A percentile compares a stretch with the other conserved stretches of the same genome.
These are phyloP conservation scores for Solanum medicagineum DNA, from an alignment of 257 asterid species.

Conservation along the genomic window DNA sequence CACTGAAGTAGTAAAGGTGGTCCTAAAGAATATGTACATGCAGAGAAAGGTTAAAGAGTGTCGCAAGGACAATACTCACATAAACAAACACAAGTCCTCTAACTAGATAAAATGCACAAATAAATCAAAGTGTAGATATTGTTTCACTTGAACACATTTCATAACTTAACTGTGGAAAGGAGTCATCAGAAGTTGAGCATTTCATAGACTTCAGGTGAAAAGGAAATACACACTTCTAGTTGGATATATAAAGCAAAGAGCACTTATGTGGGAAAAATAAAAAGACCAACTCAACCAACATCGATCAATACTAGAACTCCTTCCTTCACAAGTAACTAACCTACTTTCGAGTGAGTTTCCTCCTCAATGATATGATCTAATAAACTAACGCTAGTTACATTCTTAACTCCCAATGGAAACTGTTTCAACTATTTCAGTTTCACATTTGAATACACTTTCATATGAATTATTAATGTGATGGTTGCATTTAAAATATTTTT, in stretches of 20 bases:
- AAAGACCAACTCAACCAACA: neutral
- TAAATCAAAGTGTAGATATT: neutral
- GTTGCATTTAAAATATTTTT: neutral
- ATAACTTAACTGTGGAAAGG: neutral
- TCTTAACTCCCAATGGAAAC: neutral
- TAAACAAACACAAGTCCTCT: neutral
- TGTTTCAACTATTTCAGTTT: neutral
- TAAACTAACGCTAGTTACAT: neutral
- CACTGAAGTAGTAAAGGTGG: neutral
- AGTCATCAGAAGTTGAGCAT: neutral
- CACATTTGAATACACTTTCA: neutral
- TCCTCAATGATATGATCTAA: neutral
- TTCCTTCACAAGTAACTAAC: neutral
- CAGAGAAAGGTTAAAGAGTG: neutral
- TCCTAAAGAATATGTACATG: neutral
- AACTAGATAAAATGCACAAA: neutral
- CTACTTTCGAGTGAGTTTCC: neutral
- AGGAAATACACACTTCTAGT: neutral
- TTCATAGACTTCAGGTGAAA: neutral
- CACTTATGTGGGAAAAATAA: neutral
- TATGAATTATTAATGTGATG: neutral
- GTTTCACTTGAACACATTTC: neutral
- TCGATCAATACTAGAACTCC: neutral
- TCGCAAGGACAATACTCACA: neutral
- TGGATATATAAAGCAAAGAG: neutral